A percentile compares a stretch with the other conserved stretches of the same genome.
phyloP scores from a whole-genome alignment of 1,284 basidiomycete genomes.

The Athelia sp. region DNA sequence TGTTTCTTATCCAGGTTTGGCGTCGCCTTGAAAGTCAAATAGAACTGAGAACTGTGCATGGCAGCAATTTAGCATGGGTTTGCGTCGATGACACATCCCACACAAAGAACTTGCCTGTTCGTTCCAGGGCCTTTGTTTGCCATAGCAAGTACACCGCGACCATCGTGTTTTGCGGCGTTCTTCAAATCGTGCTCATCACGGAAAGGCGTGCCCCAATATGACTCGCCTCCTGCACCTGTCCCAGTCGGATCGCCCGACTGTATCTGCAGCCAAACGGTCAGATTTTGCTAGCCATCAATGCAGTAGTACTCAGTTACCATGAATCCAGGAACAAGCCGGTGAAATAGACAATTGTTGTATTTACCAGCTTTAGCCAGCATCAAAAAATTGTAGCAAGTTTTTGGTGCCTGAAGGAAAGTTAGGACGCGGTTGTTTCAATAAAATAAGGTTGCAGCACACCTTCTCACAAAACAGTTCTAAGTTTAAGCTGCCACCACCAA shows the following conservation, averaged over 20 bases:
- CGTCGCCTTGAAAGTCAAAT: slow-evolving; percentile 79
- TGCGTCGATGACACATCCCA: background rate
- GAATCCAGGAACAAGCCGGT: slow-evolving; percentile 93
- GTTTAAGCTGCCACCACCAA: slow-evolving; percentile 84
- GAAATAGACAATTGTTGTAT: slow-evolving; percentile 88
- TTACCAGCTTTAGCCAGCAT: slow-evolving; percentile 87
- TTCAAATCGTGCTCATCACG: slow-evolving; percentile 88
- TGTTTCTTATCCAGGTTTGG: slow-evolving; percentile 84
- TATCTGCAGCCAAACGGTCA: slow-evolving; percentile 41
- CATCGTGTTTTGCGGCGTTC: slow-evolving; percentile 81
- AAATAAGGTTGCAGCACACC: slow-evolving; percentile 30
- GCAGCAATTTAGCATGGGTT: slow-evolving; percentile 6
- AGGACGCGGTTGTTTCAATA: slow-evolving; percentile 1
- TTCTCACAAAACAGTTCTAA: slow-evolving; percentile 91
- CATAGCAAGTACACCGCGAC: slow-evolving; percentile 82
- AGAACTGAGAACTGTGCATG: slow-evolving; percentile 75
- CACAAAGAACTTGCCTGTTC: slow-evolving; percentile 57
- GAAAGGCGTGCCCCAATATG: slow-evolving; percentile 95
- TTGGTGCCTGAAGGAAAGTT: slow-evolving; percentile 65
- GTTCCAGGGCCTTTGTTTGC: slow-evolving; percentile 87
- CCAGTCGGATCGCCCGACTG: slow-evolving; percentile 98
- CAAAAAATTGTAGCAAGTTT: slow-evolving; percentile 97
- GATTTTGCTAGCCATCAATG: background rate
- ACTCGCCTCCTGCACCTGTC: slow-evolving; percentile 89
- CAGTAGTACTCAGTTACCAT: slow-evolving; percentile 58